Conservation (phyloP, 805 yeast genomes). For the Blastobotrys chiropterorum region DNA sequence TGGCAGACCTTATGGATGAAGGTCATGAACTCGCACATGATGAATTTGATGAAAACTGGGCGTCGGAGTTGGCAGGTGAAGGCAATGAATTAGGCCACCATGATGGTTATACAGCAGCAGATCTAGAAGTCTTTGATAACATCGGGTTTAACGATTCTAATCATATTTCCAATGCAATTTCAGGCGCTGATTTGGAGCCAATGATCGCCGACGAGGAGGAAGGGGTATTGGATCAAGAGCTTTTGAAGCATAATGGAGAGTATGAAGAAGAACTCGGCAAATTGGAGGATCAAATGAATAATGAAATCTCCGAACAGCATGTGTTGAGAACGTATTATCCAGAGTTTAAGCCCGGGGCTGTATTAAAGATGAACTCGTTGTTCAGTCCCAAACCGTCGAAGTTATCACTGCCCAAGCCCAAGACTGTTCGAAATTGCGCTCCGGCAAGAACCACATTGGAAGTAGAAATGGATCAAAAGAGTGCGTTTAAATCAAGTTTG, state of each 20-base stretch:
- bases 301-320: conserved; percentile 17
- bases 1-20: conserved; percentile 9
- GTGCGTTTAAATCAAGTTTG: conserved; percentile 36
- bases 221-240: not conserved
- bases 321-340: conserved; percentile 47
- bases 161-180: not conserved
- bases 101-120: conserved; percentile 4
- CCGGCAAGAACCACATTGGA: conserved; percentile 60
- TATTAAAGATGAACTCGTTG: conserved; percentile 58
- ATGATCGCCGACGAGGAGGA: conserved; percentile 1
- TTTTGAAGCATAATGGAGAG: not conserved
- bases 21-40: conserved; percentile 18
- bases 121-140: not conserved
- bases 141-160: not conserved
- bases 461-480: conserved; percentile 54
- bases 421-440: conserved; percentile 25
- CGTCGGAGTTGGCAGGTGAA: conserved; percentile 32
- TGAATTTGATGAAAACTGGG: conserved; percentile 25
- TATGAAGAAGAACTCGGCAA: not conserved
- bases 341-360: conserved; percentile 46
- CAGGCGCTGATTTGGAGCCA: not conserved
- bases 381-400: conserved; percentile 58
- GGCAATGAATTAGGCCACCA: conserved; percentile 14
- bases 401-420: conserved; percentile 48
- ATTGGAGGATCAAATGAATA: not conserved